Evolutionary conservation across 2,329 filamentous ascomycete species (phyloP), one percentile per base, ranked within the genome.

Genomic region (Lecanicillium sp.): DNA sequence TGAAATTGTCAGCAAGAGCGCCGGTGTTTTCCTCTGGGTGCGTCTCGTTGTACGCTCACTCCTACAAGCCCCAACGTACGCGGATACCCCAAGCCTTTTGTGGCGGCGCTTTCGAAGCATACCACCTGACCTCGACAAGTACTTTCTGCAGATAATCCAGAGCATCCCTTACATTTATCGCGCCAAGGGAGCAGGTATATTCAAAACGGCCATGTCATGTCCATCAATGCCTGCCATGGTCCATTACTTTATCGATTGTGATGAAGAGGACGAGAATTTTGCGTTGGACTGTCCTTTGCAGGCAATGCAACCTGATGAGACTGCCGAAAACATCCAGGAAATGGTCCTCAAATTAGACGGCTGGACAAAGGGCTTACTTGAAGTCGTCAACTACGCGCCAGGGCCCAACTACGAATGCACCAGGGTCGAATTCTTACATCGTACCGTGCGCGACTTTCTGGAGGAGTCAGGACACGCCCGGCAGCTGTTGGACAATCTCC

Each of bases 21-120:
- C 30, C 13, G 42, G 42, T 11, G 42, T 44, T 9, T 44, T 44
- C 17, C 39, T 44, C n/a, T 44, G 42, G 42, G 42, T 44, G 4
- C 15, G 25, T 22, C 34, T 44, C 14, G 42, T 39, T 11, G 22
- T 41, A 12, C 29, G 33, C 17, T 30, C 14, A 8, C 20, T 44
- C 3, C 35, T 41, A 5, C 33, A 33, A 11, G 42, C 38, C n/a
- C 31, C 41, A 7, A 36, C 33, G 14, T 30, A 41, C 15, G 31
- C 33, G 12, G 42, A 44, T 22, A n/a, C 12, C 4, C 19, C 36
- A 7, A 12, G 3, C 5, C 38, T 37, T 20, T 17, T 44, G 12
- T 30, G 29, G 6, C 10, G 18, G 13, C 20, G 42, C 4, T 12
- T 44, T 9, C 14, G 29, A n/a, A 13, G 32, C 17, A 33, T 30